A percentile compares a stretch with the other conserved stretches of the same genome.
These are phyloP conservation scores for Trichophyton schoenleinii DNA, from an alignment of 2,329 filamentous ascomycete species.

Conservation along the genomic window DNA sequence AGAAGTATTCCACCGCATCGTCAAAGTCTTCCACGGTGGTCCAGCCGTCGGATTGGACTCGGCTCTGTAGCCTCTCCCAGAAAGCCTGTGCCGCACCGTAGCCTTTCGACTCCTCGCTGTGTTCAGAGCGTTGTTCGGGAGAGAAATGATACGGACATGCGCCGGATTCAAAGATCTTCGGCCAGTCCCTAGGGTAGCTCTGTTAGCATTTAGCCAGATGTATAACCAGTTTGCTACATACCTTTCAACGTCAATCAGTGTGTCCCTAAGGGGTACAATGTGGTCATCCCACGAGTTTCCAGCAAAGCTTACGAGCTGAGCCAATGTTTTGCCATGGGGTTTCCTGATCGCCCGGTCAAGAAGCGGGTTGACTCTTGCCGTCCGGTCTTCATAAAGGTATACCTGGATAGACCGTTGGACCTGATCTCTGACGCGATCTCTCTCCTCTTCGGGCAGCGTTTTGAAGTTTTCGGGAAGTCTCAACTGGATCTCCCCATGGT, in stretches of 20 bases:
- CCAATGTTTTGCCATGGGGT: conserved; percentile 12
- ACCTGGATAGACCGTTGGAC: conserved; percentile 13
- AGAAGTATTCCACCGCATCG: conserved; percentile 10
- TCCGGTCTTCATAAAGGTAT: conserved; percentile 19
- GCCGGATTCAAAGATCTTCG: background rate
- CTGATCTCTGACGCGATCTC: conserved; percentile 8
- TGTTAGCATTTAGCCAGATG: background rate
- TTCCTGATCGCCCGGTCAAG: conserved; percentile 16
- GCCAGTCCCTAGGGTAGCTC: background rate
- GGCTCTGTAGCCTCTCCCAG: conserved; percentile 10
- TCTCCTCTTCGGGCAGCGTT: conserved; percentile 11
- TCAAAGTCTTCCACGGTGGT: conserved; percentile 7
- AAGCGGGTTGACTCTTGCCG: conserved; percentile 17
- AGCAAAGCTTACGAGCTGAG: conserved; percentile 18
- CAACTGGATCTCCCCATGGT: conserved; percentile 18
- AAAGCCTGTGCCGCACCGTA: conserved; percentile 10
- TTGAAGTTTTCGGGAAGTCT: conserved; percentile 17
- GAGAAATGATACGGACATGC: conserved; percentile 10
- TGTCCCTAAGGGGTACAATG: conserved; percentile 11
- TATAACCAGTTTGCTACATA: background rate
- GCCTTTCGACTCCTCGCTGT: conserved; percentile 7
- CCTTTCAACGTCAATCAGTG: conserved; percentile 4
- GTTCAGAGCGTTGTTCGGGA: conserved; percentile 6
- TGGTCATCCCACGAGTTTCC: conserved; percentile 20
- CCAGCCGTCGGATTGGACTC: conserved; percentile 6